A percentile compares a stretch with the other conserved stretches of the same genome.
Conservation (phyloP, 2,329 filamentous ascomycete genomes). For the Diaporthe velutina region DNA sequence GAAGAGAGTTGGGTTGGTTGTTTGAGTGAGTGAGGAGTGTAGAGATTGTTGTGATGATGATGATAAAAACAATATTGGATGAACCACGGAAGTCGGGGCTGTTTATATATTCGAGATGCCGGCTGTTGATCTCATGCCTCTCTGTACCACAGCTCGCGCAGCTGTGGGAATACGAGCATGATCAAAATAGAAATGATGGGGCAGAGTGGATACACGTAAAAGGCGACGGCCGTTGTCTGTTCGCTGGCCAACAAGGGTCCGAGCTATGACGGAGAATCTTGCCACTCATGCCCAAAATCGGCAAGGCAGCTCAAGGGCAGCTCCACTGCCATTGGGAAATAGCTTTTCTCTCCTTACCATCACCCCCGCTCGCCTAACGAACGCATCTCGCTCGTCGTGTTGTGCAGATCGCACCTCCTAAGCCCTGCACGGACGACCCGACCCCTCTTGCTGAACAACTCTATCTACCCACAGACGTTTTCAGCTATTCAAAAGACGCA, state of each 20-base stretch:
- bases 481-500: too few species aligned
- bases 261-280: conserved; percentile 14
- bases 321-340: neutral
- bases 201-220: conserved; percentile 22
- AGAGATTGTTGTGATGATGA: conserved; percentile 25
- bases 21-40: conserved; percentile 9
- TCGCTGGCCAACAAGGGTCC: conserved; percentile 3
- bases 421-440: neutral
- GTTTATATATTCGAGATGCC: conserved; percentile 6
- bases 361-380: neutral
- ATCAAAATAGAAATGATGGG: conserved; percentile 28
- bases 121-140: neutral
- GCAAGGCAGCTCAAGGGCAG: neutral
- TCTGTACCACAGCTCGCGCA: neutral
- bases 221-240: conserved; percentile 20
- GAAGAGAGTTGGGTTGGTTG: neutral
- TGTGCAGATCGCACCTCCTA: neutral
- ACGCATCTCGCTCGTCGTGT: neutral
- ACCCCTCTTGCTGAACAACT: too few species aligned
- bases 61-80: conserved; percentile 2
- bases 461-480: too few species aligned
- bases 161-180: conserved; percentile 3
- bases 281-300: neutral
- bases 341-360: conserved; percentile 7
- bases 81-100: neutral